Evolutionary conservation across 2,329 filamentous ascomycete genomes (phyloP), one percentile per base, ranked within the genome.

Genomic region (Fusarium euwallaceae): DNA sequence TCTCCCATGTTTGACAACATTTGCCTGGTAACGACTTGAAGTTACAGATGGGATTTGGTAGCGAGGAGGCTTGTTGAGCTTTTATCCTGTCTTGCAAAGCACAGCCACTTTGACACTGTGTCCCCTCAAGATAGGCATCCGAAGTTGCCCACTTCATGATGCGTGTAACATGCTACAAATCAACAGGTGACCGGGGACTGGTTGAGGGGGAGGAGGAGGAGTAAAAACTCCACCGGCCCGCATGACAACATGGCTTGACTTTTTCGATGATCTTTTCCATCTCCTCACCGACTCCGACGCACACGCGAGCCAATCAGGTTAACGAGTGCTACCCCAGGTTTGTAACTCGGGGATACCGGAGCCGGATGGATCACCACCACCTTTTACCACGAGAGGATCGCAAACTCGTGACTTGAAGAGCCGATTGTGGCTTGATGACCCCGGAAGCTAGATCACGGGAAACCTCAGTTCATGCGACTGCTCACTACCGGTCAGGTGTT

Each of bases 1-100:
- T 75, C 71, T 56, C 72, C 72, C 78, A 79, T 78, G 5, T 70
- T 74, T 36, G 27, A 4, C 5, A n/a, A 12, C 8, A 11, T 34
- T 16, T 55, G 51, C 34, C 27, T 55, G 27, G 51, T 12, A 55
- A 55, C 32, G 27, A 22, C 56, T 39, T 59, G 34, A 39, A 61
- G 37, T 24, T 37, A 29, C 27, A 27, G 27, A 27, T 27, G 27
- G 27, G 27, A 27, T 27, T 24, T 22, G 53, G 17, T 43, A 24
- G 24, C 20, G 59, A 51, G 27, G 37, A 56, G 9, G 59, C 29
- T 55, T 17, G 27, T 55, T 60, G 65, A 56, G 32, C 56, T 68
- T 74, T 76, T 76, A 76, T 73, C 61, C 63, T 56, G 43, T 32
- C 29, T 45, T 37, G 62, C 17, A 27, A 34, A 29, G 37, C 53